Evolutionary conservation across 2,329 filamentous ascomycete species (phyloP), one percentile per base, ranked within the genome.

Genomic region (Pezicula rhizophila): DNA sequence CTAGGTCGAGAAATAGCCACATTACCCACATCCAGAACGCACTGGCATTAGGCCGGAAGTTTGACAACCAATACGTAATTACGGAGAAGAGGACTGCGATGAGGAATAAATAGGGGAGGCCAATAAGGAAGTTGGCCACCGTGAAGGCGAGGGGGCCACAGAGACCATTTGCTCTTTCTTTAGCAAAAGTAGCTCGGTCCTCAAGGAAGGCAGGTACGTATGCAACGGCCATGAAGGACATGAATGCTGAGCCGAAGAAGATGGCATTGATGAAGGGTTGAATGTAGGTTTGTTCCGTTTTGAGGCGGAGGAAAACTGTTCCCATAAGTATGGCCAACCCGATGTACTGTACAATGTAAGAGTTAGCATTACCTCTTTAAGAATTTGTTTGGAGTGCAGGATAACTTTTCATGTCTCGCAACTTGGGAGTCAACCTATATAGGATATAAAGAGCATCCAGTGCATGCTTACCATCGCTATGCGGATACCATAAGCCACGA

Each of bases 161-260:
- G 0, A 95, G 75, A 0, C 89, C 89, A 64, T 95, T 95, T 37
- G 80, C 82, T 42, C 85, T 81, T 60, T 95, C 89, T 66, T 92
- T 89, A 57, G 80, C 71, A 65, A 83, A 91, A 0, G 81, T 82
- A 5, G 78, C 71, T 23, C 83, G 78, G 64, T 95, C 88, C 62
- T 95, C 89, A 38, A 95, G 78, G 65, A 85, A 93, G 0, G 87
- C 79, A 0, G 89, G 89, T 3, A 93, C 86, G 64, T 95, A 95
- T 0, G 89, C 89, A 1, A 95, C 83, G 0, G 84, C 84, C 84
- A 89, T 88, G 69, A 89, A 88, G 37, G 80, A 85, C 80, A 88
- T 87, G 67, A 89, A 88, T 1, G 84, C 85, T 0, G 77, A 80
- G n/a, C 84, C 82, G 59, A 86, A 87, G 73, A 86, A 85, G 54